Percentiles rank a stretch among this genome's conserved stretches.
Evolutionary conservation across 2,329 filamentous ascomycete genomes (phyloP).

Genomic region (Parastagonospora avenae): DNA sequence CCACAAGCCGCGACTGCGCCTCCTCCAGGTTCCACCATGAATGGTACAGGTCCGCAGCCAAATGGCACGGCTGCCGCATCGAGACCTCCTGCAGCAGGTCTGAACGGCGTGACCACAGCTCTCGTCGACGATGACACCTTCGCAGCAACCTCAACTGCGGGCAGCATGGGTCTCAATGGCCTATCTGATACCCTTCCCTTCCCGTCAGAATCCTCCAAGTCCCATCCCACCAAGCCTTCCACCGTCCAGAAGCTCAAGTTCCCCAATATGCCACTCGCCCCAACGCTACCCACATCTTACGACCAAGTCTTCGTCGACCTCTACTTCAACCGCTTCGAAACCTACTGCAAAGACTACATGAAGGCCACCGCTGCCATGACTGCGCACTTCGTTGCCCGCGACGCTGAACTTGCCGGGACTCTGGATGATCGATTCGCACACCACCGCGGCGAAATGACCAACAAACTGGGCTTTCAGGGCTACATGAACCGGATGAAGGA

Average conservation of each 20-base stretch:
- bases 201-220: slow-evolving; percentile 57
- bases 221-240: slow-evolving; percentile 48
- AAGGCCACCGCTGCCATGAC: slow-evolving; percentile 61
- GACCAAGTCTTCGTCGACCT: slow-evolving; percentile 55
- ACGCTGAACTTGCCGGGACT: slow-evolving; percentile 50
- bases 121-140: slow-evolving; percentile 58
- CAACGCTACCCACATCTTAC: slow-evolving; percentile 51
- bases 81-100: slow-evolving; percentile 21
- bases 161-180: slow-evolving; percentile 60
- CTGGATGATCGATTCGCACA: slow-evolving; percentile 56
- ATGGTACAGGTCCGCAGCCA: slow-evolving; percentile 9
- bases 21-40: slow-evolving; percentile 4
- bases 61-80: slow-evolving; percentile 23
- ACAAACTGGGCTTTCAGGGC: slow-evolving; percentile 59
- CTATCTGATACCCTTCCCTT: slow-evolving; percentile 63
- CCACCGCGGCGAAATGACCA: slow-evolving; percentile 55
- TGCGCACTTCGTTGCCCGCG: slow-evolving; percentile 60
- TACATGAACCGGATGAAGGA: slow-evolving; percentile 68
- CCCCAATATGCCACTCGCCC: slow-evolving; percentile 59
- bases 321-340: slow-evolving; percentile 59
- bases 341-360: slow-evolving; percentile 63
- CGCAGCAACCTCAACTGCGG: slow-evolving; percentile 46
- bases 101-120: slow-evolving; percentile 55
- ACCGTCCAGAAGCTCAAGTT: slow-evolving; percentile 51
- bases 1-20: slow-evolving; percentile 6